Percentiles rank a stretch among this genome's conserved stretches.
These are phyloP conservation scores for Vachellia pachyceras DNA, from an alignment of 306 rosid genomes.

Conservation along the genomic window DNA sequence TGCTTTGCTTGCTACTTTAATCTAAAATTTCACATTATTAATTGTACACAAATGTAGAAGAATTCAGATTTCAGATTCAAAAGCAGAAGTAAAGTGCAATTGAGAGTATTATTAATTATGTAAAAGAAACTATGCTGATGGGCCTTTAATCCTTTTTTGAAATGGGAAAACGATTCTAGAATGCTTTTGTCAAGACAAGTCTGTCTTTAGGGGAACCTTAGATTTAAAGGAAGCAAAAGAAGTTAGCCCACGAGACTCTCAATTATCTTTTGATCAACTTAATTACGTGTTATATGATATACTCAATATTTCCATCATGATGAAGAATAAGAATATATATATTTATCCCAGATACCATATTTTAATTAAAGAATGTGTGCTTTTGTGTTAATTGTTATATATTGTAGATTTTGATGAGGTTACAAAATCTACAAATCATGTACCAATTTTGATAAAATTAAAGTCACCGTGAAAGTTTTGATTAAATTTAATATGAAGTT, in stretches of 20 bases:
- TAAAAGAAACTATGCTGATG: not conserved
- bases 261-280: slow-evolving; percentile 30
- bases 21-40: not conserved
- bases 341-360: slow-evolving; percentile 38
- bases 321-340: slow-evolving; percentile 48
- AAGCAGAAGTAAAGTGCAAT: not conserved
- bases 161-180: not conserved
- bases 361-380: not conserved
- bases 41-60: slow-evolving; percentile 2
- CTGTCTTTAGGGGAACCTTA: slow-evolving; percentile 20
- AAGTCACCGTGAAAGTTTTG: not conserved
- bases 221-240: slow-evolving; percentile 37
- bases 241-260: slow-evolving; percentile 34
- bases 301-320: slow-evolving; percentile 43
- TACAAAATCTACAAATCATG: no score
- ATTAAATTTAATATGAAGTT: not conserved
- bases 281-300: not conserved
- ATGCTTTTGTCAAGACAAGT: not conserved
- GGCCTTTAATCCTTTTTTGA: not conserved
- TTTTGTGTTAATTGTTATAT: no score
- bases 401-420: no score
- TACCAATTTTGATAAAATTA: no score
- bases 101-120: not conserved
- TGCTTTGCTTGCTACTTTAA: slow-evolving; percentile 2
- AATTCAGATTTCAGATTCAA: not conserved